Percentiles rank a stretch among this genome's conserved stretches.
Conservation (phyloP, 495 filamentous ascomycete genomes). For the Bombardia bombarda region DNA sequence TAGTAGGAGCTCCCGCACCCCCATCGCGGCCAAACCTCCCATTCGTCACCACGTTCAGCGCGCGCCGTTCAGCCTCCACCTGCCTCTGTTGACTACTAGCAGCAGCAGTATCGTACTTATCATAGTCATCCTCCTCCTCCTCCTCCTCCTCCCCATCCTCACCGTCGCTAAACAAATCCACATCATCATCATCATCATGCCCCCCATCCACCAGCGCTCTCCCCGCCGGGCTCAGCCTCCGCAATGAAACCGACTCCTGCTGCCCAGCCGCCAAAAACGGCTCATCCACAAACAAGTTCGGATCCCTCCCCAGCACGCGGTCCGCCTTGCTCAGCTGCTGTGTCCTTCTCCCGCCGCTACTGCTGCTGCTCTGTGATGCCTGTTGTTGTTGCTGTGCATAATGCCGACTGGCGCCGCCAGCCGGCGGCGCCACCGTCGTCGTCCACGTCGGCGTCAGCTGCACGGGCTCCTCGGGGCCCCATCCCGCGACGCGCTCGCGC, state of each 20-base stretch:
- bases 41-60: constrained; percentile 37
- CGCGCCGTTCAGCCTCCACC: constrained; percentile 28
- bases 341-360: constrained; percentile 5
- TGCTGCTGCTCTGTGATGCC: neutral
- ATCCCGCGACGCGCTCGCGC: constrained; percentile 47
- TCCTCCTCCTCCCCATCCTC: constrained; percentile 1
- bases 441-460: constrained; percentile 14
- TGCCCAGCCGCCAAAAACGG: constrained; percentile 3
- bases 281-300: constrained; percentile 37
- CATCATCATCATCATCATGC: constrained; percentile 18
- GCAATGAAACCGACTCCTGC: constrained; percentile 30
- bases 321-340: constrained; percentile 44
- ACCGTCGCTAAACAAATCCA: constrained; percentile 5
- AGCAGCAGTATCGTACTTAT: neutral
- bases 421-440: constrained; percentile 5
- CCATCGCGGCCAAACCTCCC: constrained; percentile 26
- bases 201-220: constrained; percentile 26
- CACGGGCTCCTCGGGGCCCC: constrained; percentile 31
- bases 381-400: constrained; percentile 12
- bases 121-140: constrained; percentile 14
- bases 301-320: constrained; percentile 42
- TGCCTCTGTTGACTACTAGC: neutral
- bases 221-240: constrained; percentile 30
- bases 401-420: constrained; percentile 25
- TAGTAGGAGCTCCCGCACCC: constrained; percentile 19